Base-by-base conservation (phyloP, 2,329 filamentous ascomycete genomes). In the Botrytis medusae region DNA sequence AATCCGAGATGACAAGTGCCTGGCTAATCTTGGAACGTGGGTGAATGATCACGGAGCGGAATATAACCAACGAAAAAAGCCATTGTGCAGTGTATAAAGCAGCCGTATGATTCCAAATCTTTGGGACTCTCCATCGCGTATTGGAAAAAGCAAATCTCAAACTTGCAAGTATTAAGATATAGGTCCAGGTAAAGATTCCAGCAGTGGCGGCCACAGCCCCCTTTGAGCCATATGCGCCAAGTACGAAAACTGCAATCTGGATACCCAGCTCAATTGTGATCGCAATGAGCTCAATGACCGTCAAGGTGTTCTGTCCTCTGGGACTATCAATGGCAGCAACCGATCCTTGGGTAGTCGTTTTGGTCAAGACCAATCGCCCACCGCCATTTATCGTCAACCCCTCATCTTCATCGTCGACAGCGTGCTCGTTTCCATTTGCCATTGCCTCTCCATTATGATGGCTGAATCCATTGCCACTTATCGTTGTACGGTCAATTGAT, bases 81-180 rank as follows among this genome's bases (percentile, higher is more conserved):
- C 95, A 99, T 81, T 95, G 91, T 71, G 90, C 85, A 72, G 88
- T 87, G 82, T 99, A 99, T 71, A 99, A 89, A 75, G 87, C 84
- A 32, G 94, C 92, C 0, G 96, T 98, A 82, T 99, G 96, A 80
- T 95, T 95, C 96, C 96, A 99, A 14, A 98, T 84, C 74, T 88
- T 87, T 14, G 92, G 91, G 22, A 96, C 81, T 82, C 82, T 88
- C 87, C 84, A 93, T 86, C 85, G 89, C 79, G 84, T 89, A 83
- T 84, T 89, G 82, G 82, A 91, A 83, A 86, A 89, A 83, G 83
- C 90, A 79, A 98, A 84, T 48, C 96, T 91, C 61, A 94, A 83
- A 32, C 90, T 88, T 22, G 91, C 91, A 74, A 99, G 87, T 25
- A 90, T 83, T 42, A 95, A 85, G 57, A 95, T 89, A 81, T 98